A percentile compares a stretch with the other conserved stretches of the same genome.
Conservation (phyloP, 106 monocot species). For the Hemerocallis citrina region DNA sequence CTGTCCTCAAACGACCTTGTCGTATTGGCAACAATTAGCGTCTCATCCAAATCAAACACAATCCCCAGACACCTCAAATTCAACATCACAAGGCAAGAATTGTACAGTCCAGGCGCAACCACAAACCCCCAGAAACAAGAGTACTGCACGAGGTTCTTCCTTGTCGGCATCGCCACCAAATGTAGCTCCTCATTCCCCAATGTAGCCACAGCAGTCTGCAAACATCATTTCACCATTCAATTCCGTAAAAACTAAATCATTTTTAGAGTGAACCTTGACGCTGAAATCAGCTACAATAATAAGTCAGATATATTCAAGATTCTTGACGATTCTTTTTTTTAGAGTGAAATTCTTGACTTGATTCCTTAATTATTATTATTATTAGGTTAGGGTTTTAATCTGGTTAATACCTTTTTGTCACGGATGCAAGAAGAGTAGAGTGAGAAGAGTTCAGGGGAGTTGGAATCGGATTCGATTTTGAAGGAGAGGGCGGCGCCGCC, state of each 20-base stretch:
- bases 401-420: conserved; percentile 91
- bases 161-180: conserved; percentile 83
- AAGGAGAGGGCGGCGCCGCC: conserved; percentile 50
- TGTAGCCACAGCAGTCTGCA: conserved; percentile 88
- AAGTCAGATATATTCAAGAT: too few relatives aligned
- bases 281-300: too few relatives aligned
- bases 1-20: conserved; percentile 92
- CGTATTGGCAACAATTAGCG: conserved; percentile 94
- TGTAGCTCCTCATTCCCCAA: conserved; percentile 80
- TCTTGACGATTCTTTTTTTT: too few relatives aligned
- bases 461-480: conserved; percentile 70
- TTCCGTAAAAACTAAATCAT: too few relatives aligned
- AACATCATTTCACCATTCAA: too few relatives aligned
- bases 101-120: conserved; percentile 45
- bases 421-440: conserved; percentile 74
- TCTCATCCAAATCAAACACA: conserved; percentile 99
- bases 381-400: too few relatives aligned
- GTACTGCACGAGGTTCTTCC: conserved; percentile 34
- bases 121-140: conserved; percentile 86
- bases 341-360: too few relatives aligned
- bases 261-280: too few relatives aligned
- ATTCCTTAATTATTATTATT: too few relatives aligned
- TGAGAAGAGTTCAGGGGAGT: conserved; percentile 41
- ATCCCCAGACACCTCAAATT: conserved; percentile 93
- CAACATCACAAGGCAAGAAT: conserved; percentile 77